A percentile compares a stretch with the other conserved stretches of the same genome.
These are phyloP conservation scores for Calonectria multiphialidica DNA, from an alignment of 2,329 filamentous ascomycete genomes.

Conservation along the genomic window DNA sequence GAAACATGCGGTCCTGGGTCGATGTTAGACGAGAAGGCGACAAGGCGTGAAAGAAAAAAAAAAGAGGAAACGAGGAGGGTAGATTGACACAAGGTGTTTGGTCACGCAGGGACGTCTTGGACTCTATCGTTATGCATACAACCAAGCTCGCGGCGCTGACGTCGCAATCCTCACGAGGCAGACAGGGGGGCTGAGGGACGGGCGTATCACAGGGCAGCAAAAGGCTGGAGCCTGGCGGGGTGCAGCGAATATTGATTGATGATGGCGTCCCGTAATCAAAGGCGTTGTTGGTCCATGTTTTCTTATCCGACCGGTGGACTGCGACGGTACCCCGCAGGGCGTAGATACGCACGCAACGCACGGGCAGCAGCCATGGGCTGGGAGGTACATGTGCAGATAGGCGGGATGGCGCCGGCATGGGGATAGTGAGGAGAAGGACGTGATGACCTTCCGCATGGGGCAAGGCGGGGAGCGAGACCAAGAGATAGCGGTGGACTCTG, in stretches of 20 bases:
- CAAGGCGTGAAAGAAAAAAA: not conserved
- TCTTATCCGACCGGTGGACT: not conserved
- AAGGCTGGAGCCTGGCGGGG: not conserved
- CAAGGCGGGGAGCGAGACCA: not conserved
- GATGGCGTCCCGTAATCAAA: conserved; percentile 6
- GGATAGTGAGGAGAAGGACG: not conserved
- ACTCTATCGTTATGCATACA: not conserved
- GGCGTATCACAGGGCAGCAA: not conserved
- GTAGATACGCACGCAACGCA: conserved; percentile 28
- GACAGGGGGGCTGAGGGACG: not conserved
- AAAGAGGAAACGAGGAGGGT: too few species aligned
- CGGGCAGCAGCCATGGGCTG: not conserved
- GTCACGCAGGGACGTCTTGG: not conserved
- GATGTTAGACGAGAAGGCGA: not conserved
- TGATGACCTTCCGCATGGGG: conserved; percentile 20
- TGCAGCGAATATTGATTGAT: not conserved
- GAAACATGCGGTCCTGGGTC: not conserved
- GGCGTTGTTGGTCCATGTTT: not conserved
- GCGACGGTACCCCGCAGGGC: conserved; percentile 34
- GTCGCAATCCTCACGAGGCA: not conserved
- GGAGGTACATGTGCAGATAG: conserved; percentile 19
- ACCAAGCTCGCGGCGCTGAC: not conserved
- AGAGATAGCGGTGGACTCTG: conserved; percentile 17
- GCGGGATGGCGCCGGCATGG: not conserved
- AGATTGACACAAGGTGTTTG: not conserved